A percentile compares a stretch with the other conserved stretches of the same genome.
These are phyloP conservation scores for Sodiomyces alkalinus DNA, from an alignment of 2,329 filamentous ascomycete genomes.

Conservation along the genomic window DNA sequence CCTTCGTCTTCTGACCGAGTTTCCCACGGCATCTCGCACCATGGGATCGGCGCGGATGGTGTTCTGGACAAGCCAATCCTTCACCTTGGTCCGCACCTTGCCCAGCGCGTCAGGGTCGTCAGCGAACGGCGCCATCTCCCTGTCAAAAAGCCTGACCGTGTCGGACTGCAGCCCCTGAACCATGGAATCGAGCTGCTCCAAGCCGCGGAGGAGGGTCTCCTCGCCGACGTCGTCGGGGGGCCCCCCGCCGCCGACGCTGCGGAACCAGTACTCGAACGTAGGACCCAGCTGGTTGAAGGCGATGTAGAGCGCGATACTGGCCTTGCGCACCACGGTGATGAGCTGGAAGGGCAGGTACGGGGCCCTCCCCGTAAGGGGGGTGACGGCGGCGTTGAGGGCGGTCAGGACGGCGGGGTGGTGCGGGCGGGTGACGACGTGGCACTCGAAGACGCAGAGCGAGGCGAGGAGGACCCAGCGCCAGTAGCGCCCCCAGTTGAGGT, in stretches of 20 bases:
- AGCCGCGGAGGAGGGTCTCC: conserved; percentile 39
- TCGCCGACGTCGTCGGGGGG: conserved; percentile 17
- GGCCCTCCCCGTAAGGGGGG: conserved; percentile 26
- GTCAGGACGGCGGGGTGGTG: conserved; percentile 26
- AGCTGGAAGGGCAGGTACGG: conserved; percentile 77
- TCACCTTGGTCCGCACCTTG: conserved; percentile 56
- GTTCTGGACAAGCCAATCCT: conserved; percentile 79
- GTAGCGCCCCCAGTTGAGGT: conserved; percentile 51
- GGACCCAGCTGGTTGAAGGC: conserved; percentile 71
- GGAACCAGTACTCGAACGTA: conserved; percentile 32
- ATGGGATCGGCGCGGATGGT: conserved; percentile 66
- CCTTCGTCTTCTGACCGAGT: conserved; percentile 47
- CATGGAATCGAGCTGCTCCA: conserved; percentile 51
- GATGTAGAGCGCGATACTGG: conserved; percentile 66
- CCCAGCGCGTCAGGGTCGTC: conserved; percentile 51
- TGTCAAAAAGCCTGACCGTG: conserved; percentile 50
- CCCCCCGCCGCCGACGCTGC: conserved; percentile 10
- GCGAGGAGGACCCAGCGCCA: conserved; percentile 47
- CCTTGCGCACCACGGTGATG: conserved; percentile 58
- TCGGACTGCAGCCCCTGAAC: conserved; percentile 52
- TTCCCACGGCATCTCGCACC: conserved; percentile 65
- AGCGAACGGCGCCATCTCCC: conserved; percentile 70
- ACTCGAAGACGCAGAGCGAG: conserved; percentile 39
- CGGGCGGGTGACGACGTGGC: conserved; percentile 39
- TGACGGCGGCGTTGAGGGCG: conserved; percentile 28